Base-by-base conservation (phyloP, 345 rosid species). In the Euphorbia tirucalli region DNA sequence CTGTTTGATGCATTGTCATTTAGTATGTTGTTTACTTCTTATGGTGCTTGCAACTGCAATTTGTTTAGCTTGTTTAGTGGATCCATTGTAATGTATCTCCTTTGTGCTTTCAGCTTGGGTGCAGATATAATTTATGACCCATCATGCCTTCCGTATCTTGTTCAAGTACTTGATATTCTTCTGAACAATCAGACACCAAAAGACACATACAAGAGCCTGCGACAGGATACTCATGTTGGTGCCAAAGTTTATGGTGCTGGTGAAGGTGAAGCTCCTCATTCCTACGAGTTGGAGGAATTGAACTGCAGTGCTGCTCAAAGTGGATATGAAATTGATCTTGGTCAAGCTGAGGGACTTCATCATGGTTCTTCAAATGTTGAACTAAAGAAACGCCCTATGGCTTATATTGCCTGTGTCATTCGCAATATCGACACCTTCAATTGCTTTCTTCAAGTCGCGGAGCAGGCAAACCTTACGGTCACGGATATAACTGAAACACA, bases 91-190 rank as follows among this genome's bases (percentile, higher is more conserved):
- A n/a, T 71, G 71, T 65, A 7, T 27, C 61, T 15, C 8, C 24
- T 52, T 58, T 39, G 3, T 66, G 32, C 15, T 39, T 48, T 63
- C 85, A 87, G 97, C 75, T 71, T 93, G 72, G 97, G 96, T 7
- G 98, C 96, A 44, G 96, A 91, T 73, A 84, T 93, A 59, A 85
- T 91, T 58, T 93, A 93, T 69, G 83, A 93, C 81, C 92, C 86
- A 4, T 74, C 84, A 46, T 90, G 93, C 75, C 84, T 90, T 31
- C 97, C 95, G 0, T 80, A 90, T 81, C 86, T 94, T 28, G 82
- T 90, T 74, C 83, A 79, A 25, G 76, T 89, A 41, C 82, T 94
- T 19, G 82, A 78, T 67, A 75, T 83, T 74, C 88, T 91, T 55
- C 67, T 91, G 81, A 84, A 72, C 27, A 71, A 57, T 75, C 70